Percentiles rank a stretch among this genome's conserved stretches.
phyloP scores from a whole-genome alignment of 2,329 filamentous ascomycete genomes.

The Sporothrix schenckii region DNA sequence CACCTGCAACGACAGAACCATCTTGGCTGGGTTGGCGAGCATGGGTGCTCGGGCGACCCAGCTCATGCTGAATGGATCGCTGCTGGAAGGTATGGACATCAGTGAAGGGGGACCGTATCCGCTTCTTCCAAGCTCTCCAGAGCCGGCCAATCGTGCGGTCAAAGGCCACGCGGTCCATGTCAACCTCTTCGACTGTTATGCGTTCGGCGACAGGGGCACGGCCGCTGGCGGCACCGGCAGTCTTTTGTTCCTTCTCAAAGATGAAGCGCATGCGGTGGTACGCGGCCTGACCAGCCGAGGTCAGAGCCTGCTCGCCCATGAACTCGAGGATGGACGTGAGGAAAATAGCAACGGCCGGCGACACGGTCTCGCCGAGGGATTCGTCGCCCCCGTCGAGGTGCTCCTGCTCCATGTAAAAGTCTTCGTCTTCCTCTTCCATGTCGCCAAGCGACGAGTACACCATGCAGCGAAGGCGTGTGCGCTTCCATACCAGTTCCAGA shows the following conservation, averaged over 20 bases:
- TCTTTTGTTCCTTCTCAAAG: constrained; percentile 62
- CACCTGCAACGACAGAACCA: constrained; percentile 45
- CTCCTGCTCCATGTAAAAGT: constrained; percentile 81
- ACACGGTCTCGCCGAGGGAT: constrained; percentile 69
- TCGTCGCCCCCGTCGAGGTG: constrained; percentile 65
- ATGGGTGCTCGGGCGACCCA: constrained; percentile 44
- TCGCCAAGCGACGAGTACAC: constrained; percentile 96
- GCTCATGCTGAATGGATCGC: constrained; percentile 55
- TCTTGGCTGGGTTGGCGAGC: constrained; percentile 47
- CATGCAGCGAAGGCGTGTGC: constrained; percentile 92
- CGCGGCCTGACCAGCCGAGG: constrained; percentile 84
- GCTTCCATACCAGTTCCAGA: constrained; percentile 90
- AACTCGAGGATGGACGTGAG: constrained; percentile 93
- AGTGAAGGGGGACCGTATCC: constrained; percentile 62
- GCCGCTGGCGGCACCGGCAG: constrained; percentile 47
- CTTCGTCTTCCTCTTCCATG: constrained; percentile 97
- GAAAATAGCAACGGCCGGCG: constrained; percentile 92
- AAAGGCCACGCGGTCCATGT: constrained; percentile 90
- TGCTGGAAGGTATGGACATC: constrained; percentile 52
- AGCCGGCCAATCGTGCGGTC: constrained; percentile 85
- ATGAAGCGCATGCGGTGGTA: constrained; percentile 66
- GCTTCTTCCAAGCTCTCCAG: constrained; percentile 95
- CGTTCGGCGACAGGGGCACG: constrained; percentile 61
- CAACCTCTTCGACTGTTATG: constrained; percentile 82
- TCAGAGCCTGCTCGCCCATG: constrained; percentile 85